A percentile compares a stretch with the other conserved stretches of the same genome.
These are phyloP conservation scores for Spongispora temasekensis DNA, from an alignment of 1,284 basidiomycete species.

Conservation along the genomic window DNA sequence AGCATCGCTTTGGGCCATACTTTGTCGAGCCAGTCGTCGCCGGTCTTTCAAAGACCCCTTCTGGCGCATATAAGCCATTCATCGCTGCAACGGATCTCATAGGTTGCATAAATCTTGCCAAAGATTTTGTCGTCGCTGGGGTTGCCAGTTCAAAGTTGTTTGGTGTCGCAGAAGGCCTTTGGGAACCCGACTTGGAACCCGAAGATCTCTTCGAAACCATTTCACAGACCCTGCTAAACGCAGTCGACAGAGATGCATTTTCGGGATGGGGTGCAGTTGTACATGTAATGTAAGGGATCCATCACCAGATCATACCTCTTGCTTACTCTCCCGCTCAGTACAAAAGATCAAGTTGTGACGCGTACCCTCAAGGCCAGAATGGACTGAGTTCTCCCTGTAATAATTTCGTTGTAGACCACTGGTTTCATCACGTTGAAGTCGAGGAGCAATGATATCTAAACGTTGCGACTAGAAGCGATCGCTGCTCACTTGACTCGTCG, in stretches of 20 bases:
- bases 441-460: too few species aligned
- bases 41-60: conserved; percentile 78
- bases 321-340: conserved; percentile 49
- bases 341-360: conserved; percentile 83
- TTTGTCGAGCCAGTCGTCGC: conserved; percentile 98
- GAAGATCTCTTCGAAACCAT: conserved; percentile 99
- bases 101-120: conserved; percentile 93
- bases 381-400: conserved; percentile 60
- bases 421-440: too few species aligned
- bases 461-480: too few species aligned
- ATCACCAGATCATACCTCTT: conserved; percentile 6
- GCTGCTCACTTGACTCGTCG: too few species aligned
- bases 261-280: conserved; percentile 98
- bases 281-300: conserved; percentile 84
- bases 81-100: conserved; percentile 97
- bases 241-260: conserved; percentile 94
- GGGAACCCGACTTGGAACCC: conserved; percentile 96
- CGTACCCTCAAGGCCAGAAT: conserved; percentile 88
- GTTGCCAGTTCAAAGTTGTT: conserved; percentile 93
- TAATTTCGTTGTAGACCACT: conserved; percentile 26
- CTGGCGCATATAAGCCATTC: conserved; percentile 83
- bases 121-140: conserved; percentile 97
- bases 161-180: conserved; percentile 97
- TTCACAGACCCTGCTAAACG: conserved; percentile 93
- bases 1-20: conserved; percentile 95